Evolutionary conservation across 1,284 basidiomycete genomes (phyloP), one percentile per base, ranked within the genome.

Genomic region (Boletus mariae): DNA sequence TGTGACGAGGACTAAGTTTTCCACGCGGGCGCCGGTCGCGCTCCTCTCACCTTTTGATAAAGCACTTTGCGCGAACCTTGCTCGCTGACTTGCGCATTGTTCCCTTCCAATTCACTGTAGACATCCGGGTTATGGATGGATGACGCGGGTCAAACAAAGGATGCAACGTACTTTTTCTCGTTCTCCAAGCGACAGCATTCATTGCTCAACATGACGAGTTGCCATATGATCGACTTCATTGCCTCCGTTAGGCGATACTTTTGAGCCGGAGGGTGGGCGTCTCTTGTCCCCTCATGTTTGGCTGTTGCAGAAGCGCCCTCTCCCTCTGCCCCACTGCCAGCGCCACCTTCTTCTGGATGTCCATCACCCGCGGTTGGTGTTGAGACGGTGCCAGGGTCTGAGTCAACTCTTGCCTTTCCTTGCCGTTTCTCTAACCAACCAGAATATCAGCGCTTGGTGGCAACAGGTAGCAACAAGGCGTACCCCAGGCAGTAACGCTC

Each of bases 141-240:
- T 26, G 25, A 42, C 49, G 17, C n/a, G 49, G 11, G 11, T 32
- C 47, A 38, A 45, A 1, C 13, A 40, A 45, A 4, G 1, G 10
- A 32, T 25, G 3, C 31, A 28, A 79, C 86, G 31, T 64, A 90
- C 87, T 89, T 88, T 71, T 90, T 90, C 80, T 90, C 87, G 63
- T 91, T 90, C 73, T 90, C 87, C 67, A 92, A 71, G 60, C 86
- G 71, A 70, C 85, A 88, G 52, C 83, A 83, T 71, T 91, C 89
- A 62, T 91, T 91, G 66, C 87, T 90, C 56, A 92, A 66, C 62
- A 83, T 75, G 42, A 92, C 89, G 8, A 91, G 74, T 69, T 87
- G 80, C 89, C 89, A 92, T 58, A 90, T 80, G 46, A 82, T 79
- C 29, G 68, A 71, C 75, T 88, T 87, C 85, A 92, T 90, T 59